Percentiles rank a stretch among this genome's conserved stretches.
These are phyloP conservation scores for Ogataea kodamae DNA, from an alignment of 805 yeast species.

Conservation along the genomic window DNA sequence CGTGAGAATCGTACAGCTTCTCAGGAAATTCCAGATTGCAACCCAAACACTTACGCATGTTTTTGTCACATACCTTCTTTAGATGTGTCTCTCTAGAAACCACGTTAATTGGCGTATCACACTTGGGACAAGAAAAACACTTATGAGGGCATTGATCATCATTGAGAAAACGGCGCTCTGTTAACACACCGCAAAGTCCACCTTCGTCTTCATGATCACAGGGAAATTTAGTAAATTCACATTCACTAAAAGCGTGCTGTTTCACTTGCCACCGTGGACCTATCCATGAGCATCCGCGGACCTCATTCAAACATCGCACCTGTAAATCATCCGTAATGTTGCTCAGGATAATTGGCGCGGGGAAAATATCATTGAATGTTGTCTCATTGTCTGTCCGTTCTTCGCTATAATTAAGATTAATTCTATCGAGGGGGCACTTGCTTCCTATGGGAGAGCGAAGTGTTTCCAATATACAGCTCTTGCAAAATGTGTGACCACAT, in stretches of 20 bases:
- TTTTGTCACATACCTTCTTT: constrained; percentile 37
- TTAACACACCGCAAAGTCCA: constrained; percentile 18
- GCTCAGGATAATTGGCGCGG: constrained; percentile 56
- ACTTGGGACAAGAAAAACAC: constrained; percentile 35
- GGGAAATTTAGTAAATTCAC: constrained; percentile 36
- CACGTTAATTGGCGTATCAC: constrained; percentile 31
- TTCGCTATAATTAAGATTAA: constrained; percentile 35
- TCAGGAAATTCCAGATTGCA: constrained; percentile 43
- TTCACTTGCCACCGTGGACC: constrained; percentile 59
- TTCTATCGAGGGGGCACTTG: constrained; percentile 61
- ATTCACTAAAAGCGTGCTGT: constrained; percentile 43
- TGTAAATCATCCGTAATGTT: constrained; percentile 59
- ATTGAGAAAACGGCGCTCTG: constrained; percentile 20
- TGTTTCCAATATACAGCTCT: constrained; percentile 48
- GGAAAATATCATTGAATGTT: constrained; percentile 32
- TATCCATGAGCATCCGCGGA: constrained; percentile 53
- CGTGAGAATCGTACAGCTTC: constrained; percentile 39
- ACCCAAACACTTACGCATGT: constrained; percentile 35
- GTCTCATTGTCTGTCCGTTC: constrained; percentile 6
- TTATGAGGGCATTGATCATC: constrained; percentile 38
- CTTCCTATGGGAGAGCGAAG: constrained; percentile 36
- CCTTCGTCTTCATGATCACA: constrained; percentile 31
- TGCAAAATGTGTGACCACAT: constrained; percentile 70
- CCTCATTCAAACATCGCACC: constrained; percentile 50
- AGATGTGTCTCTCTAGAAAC: constrained; percentile 36